phyloP scores from a whole-genome alignment of 2,329 filamentous ascomycete species.

The Dactylellina haptotyla region DNA sequence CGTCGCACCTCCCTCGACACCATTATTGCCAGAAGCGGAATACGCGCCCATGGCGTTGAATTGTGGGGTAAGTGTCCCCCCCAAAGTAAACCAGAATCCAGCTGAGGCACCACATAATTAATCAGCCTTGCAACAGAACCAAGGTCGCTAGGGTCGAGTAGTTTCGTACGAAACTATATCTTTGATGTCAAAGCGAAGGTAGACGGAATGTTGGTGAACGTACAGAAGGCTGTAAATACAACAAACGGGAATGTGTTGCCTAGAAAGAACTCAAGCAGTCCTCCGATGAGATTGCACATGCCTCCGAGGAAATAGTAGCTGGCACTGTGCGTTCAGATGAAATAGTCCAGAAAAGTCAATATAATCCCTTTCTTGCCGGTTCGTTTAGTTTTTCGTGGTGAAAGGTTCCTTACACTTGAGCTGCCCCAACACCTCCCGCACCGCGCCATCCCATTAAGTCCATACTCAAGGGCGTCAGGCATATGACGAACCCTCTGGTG shows the following conservation, averaged over 20 bases:
- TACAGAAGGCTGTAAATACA: slow-evolving; percentile 68
- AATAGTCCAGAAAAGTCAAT: slow-evolving; percentile 15
- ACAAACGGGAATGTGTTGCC: slow-evolving; percentile 71
- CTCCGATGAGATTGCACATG: slow-evolving; percentile 66
- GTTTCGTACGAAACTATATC: slow-evolving; percentile 3
- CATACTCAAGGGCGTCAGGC: slow-evolving; percentile 65
- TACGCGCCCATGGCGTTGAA: slow-evolving; percentile 67
- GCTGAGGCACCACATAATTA: slow-evolving; percentile 51
- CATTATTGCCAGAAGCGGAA: slow-evolving; percentile 60
- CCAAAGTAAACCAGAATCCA: slow-evolving; percentile 69
- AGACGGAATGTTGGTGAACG: slow-evolving; percentile 52
- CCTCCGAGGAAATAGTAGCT: slow-evolving; percentile 68
- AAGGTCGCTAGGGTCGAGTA: background rate
- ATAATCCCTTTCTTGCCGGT: background rate
- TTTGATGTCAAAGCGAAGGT: background rate
- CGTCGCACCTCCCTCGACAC: slow-evolving; percentile 52
- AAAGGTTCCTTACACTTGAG: slow-evolving; percentile 63
- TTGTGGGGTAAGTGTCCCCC: slow-evolving; percentile 67
- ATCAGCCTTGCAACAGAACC: background rate
- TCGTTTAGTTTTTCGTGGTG: background rate
- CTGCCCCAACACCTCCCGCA: slow-evolving; percentile 65
- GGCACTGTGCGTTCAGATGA: slow-evolving; percentile 62
- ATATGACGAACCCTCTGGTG: slow-evolving; percentile 65
- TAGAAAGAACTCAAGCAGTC: slow-evolving; percentile 69
- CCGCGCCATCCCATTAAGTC: slow-evolving; percentile 69